Evolutionary conservation across 2,329 filamentous ascomycete genomes (phyloP), one percentile per base, ranked within the genome.

Genomic region (Arthrobotrys sphaeroides): DNA sequence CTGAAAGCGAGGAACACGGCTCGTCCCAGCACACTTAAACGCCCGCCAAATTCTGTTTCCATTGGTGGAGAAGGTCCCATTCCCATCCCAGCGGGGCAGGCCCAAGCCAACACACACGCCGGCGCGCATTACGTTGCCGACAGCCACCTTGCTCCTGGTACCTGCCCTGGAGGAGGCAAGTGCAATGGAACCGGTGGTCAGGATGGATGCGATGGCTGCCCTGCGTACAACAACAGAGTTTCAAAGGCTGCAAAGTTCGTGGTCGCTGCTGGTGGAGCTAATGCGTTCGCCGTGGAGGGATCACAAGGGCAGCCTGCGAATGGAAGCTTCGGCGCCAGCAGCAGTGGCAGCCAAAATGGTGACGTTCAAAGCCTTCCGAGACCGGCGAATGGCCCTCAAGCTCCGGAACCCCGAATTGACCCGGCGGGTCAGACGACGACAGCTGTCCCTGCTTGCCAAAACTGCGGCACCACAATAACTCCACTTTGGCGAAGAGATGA

Each of bases 121-220:
- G 83, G 84, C 9, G 88, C 91, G 28, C 92, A 90, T 2, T 94
- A 94, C 81, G 90, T 95, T 57, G 86, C 91, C 18, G 90, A 90
- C 3, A 91, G 93, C 80, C 89, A 91, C 78, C 90, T 88, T 47
- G 85, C 89, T 3, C 88, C 89, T 45, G 95, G 95, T n/a, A 96
- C 94, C 10, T 99, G 95, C 82, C 95, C 95, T 12, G 95, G 95
- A 38, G 94, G 94, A 77, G 95, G 95, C 40, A 91, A 91, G 72
- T 99, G 95, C 82, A 98, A 99, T 82, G 95, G 95, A 53, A 98
- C 95, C 20, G 95, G 95, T 47, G 95, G 95, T 62, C 93, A 95
- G 31, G 92, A 96, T 81, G 94, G 93, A 18, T 99, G 95, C 82
- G 93, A 92, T 82, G 95, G 95, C 10, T 99, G 95, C 81, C 95